A percentile compares a stretch with the other conserved stretches of the same genome.
phyloP scores from a whole-genome alignment of 2,329 filamentous ascomycete species.

The Claviceps capensis region DNA sequence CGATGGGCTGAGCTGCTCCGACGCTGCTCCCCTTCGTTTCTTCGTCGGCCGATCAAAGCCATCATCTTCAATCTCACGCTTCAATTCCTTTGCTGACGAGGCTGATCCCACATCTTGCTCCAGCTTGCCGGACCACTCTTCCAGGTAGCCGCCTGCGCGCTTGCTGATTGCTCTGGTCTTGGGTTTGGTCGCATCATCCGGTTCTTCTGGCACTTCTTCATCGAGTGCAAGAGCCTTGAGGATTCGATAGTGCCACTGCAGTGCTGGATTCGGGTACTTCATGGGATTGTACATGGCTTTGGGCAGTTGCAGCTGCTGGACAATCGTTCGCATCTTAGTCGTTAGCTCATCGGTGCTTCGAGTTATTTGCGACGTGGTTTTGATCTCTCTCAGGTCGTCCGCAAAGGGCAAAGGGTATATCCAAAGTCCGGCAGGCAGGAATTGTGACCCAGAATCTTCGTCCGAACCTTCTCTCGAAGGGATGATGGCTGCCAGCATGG shows the following conservation, averaged over 20 bases:
- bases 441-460: conserved; percentile 51
- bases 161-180: conserved; percentile 83
- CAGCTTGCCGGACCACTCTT: conserved; percentile 61
- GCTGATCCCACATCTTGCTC: conserved; percentile 36
- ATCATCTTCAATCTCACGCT: conserved; percentile 37
- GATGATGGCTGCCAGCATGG: conserved; percentile 67
- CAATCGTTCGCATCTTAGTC: conserved; percentile 67
- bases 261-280: conserved; percentile 79
- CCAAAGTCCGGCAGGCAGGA: conserved; percentile 75
- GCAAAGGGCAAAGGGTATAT: conserved; percentile 76
- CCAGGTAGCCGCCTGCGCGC: conserved; percentile 64
- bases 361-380: conserved; percentile 39
- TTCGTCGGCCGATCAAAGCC: conserved; percentile 30
- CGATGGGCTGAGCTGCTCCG: conserved; percentile 20
- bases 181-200: conserved; percentile 66
- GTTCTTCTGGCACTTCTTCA: conserved; percentile 69
- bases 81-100: conserved; percentile 28
- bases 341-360: conserved; percentile 57
- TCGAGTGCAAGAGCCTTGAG: conserved; percentile 83
- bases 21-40: conserved; percentile 23
- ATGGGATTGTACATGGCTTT: conserved; percentile 71
- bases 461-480: conserved; percentile 56
- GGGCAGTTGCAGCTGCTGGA: conserved; percentile 80
- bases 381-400: conserved; percentile 71
- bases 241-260: conserved; percentile 97